Evolutionary conservation across 2,329 filamentous ascomycete genomes (phyloP).

Genomic region (Aspergillus clavatus): DNA sequence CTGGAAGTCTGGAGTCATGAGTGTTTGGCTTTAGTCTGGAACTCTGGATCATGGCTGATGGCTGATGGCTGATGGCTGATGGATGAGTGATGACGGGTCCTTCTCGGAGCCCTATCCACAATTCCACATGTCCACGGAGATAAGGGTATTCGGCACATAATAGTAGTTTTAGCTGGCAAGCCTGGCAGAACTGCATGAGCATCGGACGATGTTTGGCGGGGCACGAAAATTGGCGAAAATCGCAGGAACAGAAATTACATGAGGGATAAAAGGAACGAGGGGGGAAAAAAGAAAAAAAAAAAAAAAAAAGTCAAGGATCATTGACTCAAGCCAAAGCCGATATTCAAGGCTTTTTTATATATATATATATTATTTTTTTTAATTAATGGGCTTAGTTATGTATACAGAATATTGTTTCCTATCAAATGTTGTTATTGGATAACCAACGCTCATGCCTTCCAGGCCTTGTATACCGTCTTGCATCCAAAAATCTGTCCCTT

Average conservation of each 20-base stretch:
- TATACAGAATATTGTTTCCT: no score
- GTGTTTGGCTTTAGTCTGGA: no score
- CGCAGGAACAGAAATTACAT: neutral
- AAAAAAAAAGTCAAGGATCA: neutral
- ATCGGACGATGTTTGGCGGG: slow-evolving; percentile 4
- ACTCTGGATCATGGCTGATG: no score
- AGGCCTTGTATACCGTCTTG: slow-evolving; percentile 77
- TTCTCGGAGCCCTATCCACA: slow-evolving; percentile 9
- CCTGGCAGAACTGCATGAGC: no score
- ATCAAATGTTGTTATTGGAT: no score
- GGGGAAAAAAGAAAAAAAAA: neutral
- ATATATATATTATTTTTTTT: no score
- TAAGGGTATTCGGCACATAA: slow-evolving; percentile 15
- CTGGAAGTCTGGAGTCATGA: no score
- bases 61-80: no score
- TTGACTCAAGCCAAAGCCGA: neutral
- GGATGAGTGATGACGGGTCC: no score
- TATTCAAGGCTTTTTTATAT: neutral
- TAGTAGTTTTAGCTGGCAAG: neutral
- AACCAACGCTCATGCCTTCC: slow-evolving; percentile 56
- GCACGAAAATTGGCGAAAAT: neutral
- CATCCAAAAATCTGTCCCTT: slow-evolving; percentile 80
- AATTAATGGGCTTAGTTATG: no score
- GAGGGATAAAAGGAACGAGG: neutral
- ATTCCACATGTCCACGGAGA: no score